These are phyloP conservation scores for Limonium bicolor DNA, from an alignment of 148 eudicot species.

Conservation along the genomic window DNA sequence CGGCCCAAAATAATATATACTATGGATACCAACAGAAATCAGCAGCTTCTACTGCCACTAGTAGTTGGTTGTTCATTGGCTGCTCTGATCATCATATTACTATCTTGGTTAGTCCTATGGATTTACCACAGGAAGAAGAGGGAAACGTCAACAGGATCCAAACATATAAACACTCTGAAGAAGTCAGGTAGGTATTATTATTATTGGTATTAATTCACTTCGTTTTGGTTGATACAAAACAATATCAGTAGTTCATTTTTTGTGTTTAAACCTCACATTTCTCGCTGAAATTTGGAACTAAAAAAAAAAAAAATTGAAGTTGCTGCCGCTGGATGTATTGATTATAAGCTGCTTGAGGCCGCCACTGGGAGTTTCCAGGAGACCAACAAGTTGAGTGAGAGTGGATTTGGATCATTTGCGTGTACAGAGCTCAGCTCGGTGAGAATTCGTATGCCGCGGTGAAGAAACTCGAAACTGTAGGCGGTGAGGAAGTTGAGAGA, in stretches of 20 bases:
- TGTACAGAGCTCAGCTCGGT: constrained; percentile 41
- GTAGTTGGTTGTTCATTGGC: too few species aligned
- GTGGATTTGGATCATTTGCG: constrained; percentile 60
- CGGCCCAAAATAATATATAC: too few species aligned
- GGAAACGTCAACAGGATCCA: neutral
- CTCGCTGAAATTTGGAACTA: too few species aligned
- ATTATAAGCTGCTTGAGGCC: constrained; percentile 38
- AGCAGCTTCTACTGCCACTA: too few species aligned
- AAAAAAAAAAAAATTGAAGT: too few species aligned
- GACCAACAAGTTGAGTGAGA: constrained; percentile 31
- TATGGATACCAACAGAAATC: too few species aligned
- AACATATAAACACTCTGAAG: neutral
- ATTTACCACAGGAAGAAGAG: neutral
- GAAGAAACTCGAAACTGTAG: constrained; percentile 38
- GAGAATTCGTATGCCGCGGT: constrained; percentile 31
- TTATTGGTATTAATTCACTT: neutral
- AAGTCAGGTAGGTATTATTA: neutral
- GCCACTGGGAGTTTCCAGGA: constrained; percentile 34
- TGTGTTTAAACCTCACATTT: too few species aligned
- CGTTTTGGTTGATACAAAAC: neutral
- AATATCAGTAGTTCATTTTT: too few species aligned
- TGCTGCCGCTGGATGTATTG: constrained; percentile 13
- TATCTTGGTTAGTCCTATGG: neutral
- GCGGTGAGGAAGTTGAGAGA: constrained; percentile 24
- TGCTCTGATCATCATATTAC: too few species aligned